These are phyloP conservation scores for Xylaria sp. DNA, from an alignment of 495 filamentous ascomycete species.

Conservation along the genomic window DNA sequence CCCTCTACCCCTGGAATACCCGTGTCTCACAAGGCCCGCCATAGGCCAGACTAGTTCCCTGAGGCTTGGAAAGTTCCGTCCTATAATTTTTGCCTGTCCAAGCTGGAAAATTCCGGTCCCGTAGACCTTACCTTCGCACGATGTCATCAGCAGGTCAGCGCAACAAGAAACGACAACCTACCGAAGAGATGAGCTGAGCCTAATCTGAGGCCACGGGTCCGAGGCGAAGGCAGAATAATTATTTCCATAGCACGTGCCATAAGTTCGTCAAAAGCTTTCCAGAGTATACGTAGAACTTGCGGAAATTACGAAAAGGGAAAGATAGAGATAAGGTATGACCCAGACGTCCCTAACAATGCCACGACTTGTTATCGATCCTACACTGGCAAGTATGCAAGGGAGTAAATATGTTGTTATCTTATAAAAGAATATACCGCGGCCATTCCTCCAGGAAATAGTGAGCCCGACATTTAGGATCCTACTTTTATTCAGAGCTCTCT, in stretches of 20 bases:
- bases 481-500: neutral
- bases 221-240: neutral
- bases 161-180: neutral
- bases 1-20: conserved; percentile 6
- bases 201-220: neutral
- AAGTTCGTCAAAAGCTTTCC: neutral
- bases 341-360: neutral
- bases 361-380: neutral
- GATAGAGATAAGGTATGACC: neutral
- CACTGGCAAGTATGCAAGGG: neutral
- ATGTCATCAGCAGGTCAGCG: neutral
- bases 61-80: neutral
- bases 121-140: neutral
- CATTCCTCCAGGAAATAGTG: neutral
- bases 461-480: neutral
- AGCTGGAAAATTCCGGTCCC: neutral
- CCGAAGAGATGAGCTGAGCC: neutral
- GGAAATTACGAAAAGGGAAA: conserved; percentile 5
- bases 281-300: too few species aligned
- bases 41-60: neutral
- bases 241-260: neutral
- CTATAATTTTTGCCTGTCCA: neutral
- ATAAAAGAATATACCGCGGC: neutral
- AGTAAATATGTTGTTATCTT: neutral
- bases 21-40: conserved; percentile 14